Evolutionary conservation across 1,284 basidiomycete species (phyloP), one percentile per base, ranked within the genome.

Genomic region (Tylopilus orsonianus): DNA sequence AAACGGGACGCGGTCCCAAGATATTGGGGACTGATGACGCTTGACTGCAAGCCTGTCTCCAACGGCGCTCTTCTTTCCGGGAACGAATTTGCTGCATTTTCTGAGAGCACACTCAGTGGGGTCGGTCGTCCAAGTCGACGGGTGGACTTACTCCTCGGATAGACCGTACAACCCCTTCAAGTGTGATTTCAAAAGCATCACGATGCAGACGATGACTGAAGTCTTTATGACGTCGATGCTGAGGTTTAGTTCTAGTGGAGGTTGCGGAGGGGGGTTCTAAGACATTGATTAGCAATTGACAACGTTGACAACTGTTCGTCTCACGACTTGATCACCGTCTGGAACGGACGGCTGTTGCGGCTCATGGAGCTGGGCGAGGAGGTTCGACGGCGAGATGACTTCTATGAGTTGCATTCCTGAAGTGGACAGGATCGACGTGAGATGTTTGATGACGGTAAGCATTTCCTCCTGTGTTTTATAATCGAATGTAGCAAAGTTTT

Each of bases 401-500:
- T 86, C 80, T 42, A 88, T 72, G 13, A 96, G 70, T 57, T 94
- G 91, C 73, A 87, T 84, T 19, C 93, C 94, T 3, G 85, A 81
- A 0, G 89, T 90, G 0, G 93, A 94, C 32, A 98, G 73, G 9
- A 92, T 78, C 10, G 78, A 75, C 4, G 90, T 94, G 40, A 97
- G 77, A 45, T 82, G 80, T 55, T 87, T 87, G 59, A 97, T 80
- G 16, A 98, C 84, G 0, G 86, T 81, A 49, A 98, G 74, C 4
- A 89, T 84, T 71, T 99, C 97, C 65, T 99, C 97, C 61, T 89
- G 85, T 1, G 90, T 89, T 72, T 94, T 97, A 75, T 95, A 98
- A 41, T 97, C 93, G 49, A 99, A 81, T 1, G 85, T 75, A 0
- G 93, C 81, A 49, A 99, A 85, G 62, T 97, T 97, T 67, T 99